Base-by-base conservation (phyloP, 805 yeast genomes). In the Yarrowia sp. region DNA sequence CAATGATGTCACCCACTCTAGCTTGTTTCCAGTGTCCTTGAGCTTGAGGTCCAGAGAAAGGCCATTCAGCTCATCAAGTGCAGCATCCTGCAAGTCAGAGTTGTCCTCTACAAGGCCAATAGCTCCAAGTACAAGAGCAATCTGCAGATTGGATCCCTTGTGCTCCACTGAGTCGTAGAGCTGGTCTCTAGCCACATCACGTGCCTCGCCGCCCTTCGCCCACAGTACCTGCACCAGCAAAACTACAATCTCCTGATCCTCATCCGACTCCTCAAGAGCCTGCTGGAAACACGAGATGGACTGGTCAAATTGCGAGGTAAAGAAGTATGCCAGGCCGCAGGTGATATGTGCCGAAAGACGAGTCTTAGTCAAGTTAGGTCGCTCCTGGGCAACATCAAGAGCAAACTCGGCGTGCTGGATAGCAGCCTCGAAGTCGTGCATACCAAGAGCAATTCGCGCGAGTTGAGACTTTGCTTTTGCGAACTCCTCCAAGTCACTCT, bases 131-230 rank as follows among this genome's bases (percentile, higher is more conserved):
- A 91, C 83, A 66, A 92, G 75, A 0, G 90, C 86, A 1, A 89
- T 84, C 24, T 84, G 71, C 51, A 90, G 75, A 2, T 92, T 84
- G 0, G 89, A 79, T 0, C 96, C 97, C 65, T 82, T 74, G 4
- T 76, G 78, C 66, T 83, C 87, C 43, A 92, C 83, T 69, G 81
- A 84, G 24, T 82, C 80, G 69, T 89, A 87, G 48, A 93, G 75
- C 73, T 91, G 96, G 70, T 92, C 97, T 52, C 89, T 71, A 0
- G 98, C 97, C 0, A 92, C 92, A 67, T 85, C 88, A 66, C 85
- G 86, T 0, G 95, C 85, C 5, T 89, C 95, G 0, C 85, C 82
- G n/a, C 85, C 88, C 65, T 83, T 83, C 2, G 90, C 90, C 77
- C 87, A 88, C 58, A 95, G 78, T 0, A 92, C 88, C 71, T 92